phyloP scores from a whole-genome alignment of 306 rosid genomes.

The Hylodesmum podocarpum region DNA sequence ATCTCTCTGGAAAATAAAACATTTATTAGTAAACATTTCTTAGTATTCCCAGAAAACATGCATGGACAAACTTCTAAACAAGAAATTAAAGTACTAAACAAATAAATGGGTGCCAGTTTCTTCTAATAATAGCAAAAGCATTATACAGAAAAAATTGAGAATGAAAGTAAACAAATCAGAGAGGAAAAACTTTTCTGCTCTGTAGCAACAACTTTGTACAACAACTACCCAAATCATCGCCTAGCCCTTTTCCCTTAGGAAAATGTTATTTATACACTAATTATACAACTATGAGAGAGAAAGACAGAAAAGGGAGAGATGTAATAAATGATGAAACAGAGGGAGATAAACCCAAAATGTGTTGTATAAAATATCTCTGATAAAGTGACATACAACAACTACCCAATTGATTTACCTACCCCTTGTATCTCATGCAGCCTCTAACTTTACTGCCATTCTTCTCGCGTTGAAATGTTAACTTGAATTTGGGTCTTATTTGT shows the following conservation, averaged over 20 bases:
- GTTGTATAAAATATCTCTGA: too few species aligned
- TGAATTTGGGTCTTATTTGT: too few species aligned
- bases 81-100: not conserved
- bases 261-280: too few species aligned
- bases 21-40: constrained; percentile 10
- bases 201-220: not conserved
- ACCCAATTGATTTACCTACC: not conserved
- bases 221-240: not conserved
- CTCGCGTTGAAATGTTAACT: too few species aligned
- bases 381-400: too few species aligned
- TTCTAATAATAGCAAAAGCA: not conserved
- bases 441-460: not conserved
- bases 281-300: too few species aligned
- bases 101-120: not conserved
- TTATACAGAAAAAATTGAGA: not conserved
- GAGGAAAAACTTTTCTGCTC: not conserved
- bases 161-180: not conserved
- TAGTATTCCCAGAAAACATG: not conserved
- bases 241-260: not conserved
- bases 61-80: not conserved
- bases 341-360: too few species aligned
- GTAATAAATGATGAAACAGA: too few species aligned
- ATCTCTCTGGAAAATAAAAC: not conserved
- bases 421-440: not conserved
- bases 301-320: too few species aligned